Percentiles rank a stretch among this genome's conserved stretches.
These are phyloP conservation scores for Cladosporium oxysporum DNA, from an alignment of 2,329 filamentous ascomycete species.

Conservation along the genomic window DNA sequence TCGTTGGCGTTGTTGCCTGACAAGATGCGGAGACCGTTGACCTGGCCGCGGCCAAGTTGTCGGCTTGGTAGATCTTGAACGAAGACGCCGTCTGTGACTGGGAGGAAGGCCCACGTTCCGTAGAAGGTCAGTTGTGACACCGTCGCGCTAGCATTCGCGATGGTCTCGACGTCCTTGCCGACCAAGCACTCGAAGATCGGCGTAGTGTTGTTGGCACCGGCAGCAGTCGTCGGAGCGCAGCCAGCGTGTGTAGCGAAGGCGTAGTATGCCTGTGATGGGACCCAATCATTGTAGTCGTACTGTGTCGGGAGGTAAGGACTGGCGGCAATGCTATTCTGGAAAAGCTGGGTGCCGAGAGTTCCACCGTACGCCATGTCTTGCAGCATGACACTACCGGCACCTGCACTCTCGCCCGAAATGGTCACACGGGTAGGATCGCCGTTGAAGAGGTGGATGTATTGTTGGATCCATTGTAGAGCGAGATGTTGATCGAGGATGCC, in stretches of 20 bases:
- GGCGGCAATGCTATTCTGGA: constrained; percentile 33
- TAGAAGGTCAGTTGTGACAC: constrained; percentile 34
- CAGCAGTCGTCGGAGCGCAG: background rate
- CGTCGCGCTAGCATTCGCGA: background rate
- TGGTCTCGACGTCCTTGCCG: background rate
- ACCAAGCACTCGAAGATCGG: background rate
- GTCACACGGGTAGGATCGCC: constrained; percentile 52
- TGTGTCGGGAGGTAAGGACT: background rate
- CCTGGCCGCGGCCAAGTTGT: constrained; percentile 38
- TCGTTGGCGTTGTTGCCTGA: constrained; percentile 55
- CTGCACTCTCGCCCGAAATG: constrained; percentile 43
- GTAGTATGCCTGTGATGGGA: background rate
- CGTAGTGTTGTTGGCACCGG: background rate
- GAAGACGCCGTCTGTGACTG: constrained; percentile 46
- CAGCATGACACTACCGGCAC: constrained; percentile 43
- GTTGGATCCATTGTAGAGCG: constrained; percentile 54
- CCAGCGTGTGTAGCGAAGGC: background rate
- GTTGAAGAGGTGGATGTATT: constrained; percentile 50
- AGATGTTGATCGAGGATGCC: constrained; percentile 51
- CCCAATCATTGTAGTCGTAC: background rate
- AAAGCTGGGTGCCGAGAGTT: constrained; percentile 30
- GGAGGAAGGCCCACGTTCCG: constrained; percentile 47
- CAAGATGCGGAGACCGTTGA: constrained; percentile 44
- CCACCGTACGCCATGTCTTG: constrained; percentile 35
- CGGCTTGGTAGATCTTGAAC: constrained; percentile 42